A percentile compares a stretch with the other conserved stretches of the same genome.
Conservation (phyloP, 352 stramenopile genomes). For the Globisporangium emineosum region DNA sequence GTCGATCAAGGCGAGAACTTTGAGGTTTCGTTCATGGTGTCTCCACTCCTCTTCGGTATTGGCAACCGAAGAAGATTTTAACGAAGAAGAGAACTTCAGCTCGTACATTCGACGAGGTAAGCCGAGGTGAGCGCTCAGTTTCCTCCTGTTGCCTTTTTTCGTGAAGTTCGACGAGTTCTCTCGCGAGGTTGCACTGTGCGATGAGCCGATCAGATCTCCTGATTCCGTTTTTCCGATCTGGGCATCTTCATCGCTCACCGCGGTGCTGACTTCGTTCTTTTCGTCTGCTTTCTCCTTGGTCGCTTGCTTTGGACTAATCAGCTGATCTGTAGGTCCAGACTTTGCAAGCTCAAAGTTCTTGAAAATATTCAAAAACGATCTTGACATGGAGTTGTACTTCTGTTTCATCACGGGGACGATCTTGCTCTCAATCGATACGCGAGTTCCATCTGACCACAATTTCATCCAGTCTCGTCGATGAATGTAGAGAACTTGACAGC, state of each 20-base stretch:
- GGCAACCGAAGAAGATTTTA: neutral
- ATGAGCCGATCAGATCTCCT: neutral
- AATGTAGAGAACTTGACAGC: slow-evolving; percentile 20
- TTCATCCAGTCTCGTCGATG: slow-evolving; percentile 17
- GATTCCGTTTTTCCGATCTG: neutral
- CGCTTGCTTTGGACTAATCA: neutral
- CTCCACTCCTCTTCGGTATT: slow-evolving; percentile 12
- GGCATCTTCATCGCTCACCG: neutral
- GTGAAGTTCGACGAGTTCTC: neutral
- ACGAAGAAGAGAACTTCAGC: neutral
- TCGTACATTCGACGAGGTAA: neutral
- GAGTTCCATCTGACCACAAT: slow-evolving; percentile 18
- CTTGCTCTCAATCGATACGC: slow-evolving; percentile 22
- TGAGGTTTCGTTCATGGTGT: slow-evolving; percentile 14
- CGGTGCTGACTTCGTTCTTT: neutral
- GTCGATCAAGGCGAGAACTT: neutral
- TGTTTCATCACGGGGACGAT: slow-evolving; percentile 19
- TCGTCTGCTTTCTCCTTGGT: neutral
- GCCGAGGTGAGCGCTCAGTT: slow-evolving; percentile 11
- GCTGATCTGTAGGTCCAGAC: neutral
- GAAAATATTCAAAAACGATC: slow-evolving; percentile 25
- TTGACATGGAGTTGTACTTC: slow-evolving; percentile 20
- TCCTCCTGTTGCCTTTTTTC: neutral
- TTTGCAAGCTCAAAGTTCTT: slow-evolving; percentile 28
- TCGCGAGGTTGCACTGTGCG: neutral